Conservation (phyloP, 495 filamentous ascomycete genomes). For the Hypoxylon fuscum region DNA sequence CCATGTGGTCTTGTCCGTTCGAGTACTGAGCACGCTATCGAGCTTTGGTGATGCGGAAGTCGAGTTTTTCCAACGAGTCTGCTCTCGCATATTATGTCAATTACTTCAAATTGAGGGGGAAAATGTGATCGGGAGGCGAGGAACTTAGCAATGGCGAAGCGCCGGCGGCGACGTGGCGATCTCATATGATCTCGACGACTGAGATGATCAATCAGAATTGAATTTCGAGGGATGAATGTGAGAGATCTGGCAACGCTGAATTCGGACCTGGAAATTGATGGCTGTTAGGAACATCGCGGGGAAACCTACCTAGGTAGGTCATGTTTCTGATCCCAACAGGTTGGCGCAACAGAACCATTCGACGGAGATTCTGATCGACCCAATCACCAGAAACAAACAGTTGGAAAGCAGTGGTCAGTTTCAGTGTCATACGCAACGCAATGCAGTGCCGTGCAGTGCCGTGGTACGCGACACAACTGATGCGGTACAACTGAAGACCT, state of each 20-base stretch:
- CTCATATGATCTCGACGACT: slow-evolving; percentile 1
- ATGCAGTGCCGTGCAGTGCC: slow-evolving; percentile 7
- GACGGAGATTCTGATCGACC: slow-evolving; percentile 6
- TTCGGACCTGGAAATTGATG: slow-evolving; percentile 10
- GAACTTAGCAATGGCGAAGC: slow-evolving; percentile 7
- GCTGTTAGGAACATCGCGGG: neutral
- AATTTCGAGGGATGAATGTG: slow-evolving; percentile 1
- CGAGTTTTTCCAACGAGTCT: slow-evolving; percentile 63
- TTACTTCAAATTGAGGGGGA: slow-evolving; percentile 55
- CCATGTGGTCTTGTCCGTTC: slow-evolving; percentile 60
- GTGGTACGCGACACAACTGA: slow-evolving; percentile 17
- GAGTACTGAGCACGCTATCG: slow-evolving; percentile 63
- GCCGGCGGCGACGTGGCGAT: slow-evolving; percentile 16
- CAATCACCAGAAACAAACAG: slow-evolving; percentile 2
- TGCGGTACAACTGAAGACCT: neutral
- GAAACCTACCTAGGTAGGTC: neutral
- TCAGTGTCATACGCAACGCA: no score
- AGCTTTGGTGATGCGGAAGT: slow-evolving; percentile 63
- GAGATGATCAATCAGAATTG: slow-evolving; percentile 7
- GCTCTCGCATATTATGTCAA: slow-evolving; percentile 63
- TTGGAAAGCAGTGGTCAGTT: no score
- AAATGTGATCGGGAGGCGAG: slow-evolving; percentile 1
- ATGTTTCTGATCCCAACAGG: slow-evolving; percentile 14
- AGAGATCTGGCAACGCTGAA: slow-evolving; percentile 11
- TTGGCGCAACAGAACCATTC: slow-evolving; percentile 8